Evolutionary conservation across 1,284 basidiomycete genomes (phyloP).

Genomic region (Xerocomus minutiporus): DNA sequence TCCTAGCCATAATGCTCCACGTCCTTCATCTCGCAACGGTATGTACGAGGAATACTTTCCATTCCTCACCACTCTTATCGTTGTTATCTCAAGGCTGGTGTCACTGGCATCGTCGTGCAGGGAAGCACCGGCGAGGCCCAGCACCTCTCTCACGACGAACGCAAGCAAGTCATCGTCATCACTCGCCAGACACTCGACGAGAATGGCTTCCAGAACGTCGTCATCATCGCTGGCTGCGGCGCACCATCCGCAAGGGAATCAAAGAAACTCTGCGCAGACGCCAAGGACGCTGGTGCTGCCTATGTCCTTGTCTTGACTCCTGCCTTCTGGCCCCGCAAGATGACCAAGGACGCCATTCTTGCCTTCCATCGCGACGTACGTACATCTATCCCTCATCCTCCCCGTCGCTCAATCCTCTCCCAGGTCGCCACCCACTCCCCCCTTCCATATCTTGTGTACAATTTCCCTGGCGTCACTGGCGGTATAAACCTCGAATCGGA

Average conservation of each 20-base stretch:
- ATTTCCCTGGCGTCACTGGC: background rate
- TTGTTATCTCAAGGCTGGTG: background rate
- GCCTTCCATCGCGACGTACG: background rate
- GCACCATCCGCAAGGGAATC: background rate
- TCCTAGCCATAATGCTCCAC: background rate
- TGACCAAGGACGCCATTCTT: background rate
- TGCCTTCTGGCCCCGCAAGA: background rate
- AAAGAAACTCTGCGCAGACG: background rate
- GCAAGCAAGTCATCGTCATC: background rate
- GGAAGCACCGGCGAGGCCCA: background rate
- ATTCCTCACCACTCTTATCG: background rate
- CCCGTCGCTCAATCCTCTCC: background rate
- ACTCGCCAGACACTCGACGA: background rate
- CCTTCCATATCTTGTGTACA: background rate
- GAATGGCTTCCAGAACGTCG: background rate
- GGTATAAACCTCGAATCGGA: background rate
- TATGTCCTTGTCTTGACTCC: background rate
- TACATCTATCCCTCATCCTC: background rate
- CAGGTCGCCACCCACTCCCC: background rate
- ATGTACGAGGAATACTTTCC: background rate
- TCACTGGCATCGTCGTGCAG: background rate
- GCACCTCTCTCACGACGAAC: background rate
- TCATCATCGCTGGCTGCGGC: background rate
- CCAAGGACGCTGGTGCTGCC: background rate
- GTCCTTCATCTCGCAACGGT: background rate